Base-by-base conservation (phyloP, 768 basidiomycete genomes). In the Mycena vulgaris region DNA sequence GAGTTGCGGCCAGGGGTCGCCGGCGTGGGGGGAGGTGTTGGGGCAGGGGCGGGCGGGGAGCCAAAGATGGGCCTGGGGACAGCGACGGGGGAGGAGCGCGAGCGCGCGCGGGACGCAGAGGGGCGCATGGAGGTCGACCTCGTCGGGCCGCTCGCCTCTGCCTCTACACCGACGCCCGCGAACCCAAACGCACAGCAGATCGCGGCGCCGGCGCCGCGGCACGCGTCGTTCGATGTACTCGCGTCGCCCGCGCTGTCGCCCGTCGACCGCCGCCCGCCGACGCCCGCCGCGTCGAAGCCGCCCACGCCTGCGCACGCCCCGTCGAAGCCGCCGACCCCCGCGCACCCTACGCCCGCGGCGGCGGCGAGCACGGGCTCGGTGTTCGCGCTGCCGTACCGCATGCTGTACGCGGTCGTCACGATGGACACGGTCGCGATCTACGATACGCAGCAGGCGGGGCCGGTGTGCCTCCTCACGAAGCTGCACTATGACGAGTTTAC, bases 401-500 rank as follows among this genome's bases (percentile, higher is more conserved):
- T 98, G 92, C 81, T 98, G 48, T 99, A 93, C 75, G 95, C 98
- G 2, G 95, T 99, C 19, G 93, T 96, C 56, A 98, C 97, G 25
- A 98, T 96, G 91, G 98, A 99, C 80, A 92, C 95, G 0, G 90
- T 99, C 51, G 88, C 94, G 30, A 92, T 99, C 60, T 96, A 99
- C 78, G 98, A 99, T 78, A 99, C 97, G 5, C 98, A 99, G 82
- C 97, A 99, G 83, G 89, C 95, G 1, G 90, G 92, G 3, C 98
- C 98, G 0, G 88, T 98, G 59, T 96, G 95, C 76, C 83, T 99
- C 75, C 88, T 99, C 72, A 95, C 93, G 31, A 97, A 97, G 76
- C 82, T 99, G 70, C 98, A 99, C 81, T 99, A 98, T 79, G 96
- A 97, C 70, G 95, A 97, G 76, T 99, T 99, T 78, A 99, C 98